Conservation (phyloP, 768 basidiomycete species). For the Krasilnikovozyma curviuscula region DNA sequence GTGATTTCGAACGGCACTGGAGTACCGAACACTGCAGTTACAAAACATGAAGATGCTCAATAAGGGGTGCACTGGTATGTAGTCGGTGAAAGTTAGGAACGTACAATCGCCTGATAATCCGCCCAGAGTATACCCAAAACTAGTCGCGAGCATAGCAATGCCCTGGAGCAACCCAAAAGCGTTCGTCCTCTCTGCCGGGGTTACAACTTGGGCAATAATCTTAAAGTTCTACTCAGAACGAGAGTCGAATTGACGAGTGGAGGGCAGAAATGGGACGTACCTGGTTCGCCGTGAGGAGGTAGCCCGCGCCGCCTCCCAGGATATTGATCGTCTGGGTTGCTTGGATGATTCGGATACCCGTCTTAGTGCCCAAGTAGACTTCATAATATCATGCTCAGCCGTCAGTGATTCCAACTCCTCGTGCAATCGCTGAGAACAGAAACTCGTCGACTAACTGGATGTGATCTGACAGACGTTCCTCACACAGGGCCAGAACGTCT, state of each 20-base stretch:
- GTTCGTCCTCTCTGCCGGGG: constrained; percentile 19
- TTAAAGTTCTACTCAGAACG: constrained; percentile 10
- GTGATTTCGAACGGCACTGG: constrained; percentile 22
- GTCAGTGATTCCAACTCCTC: no score
- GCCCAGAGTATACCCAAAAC: constrained; percentile 11
- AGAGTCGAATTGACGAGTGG: no score
- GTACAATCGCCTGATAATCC: constrained; percentile 13
- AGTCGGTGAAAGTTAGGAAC: no score
- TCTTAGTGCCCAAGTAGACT: constrained; percentile 14
- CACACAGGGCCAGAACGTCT: constrained; percentile 20
- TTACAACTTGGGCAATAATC: constrained; percentile 18
- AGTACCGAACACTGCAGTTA: no score
- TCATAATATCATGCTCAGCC: no score
- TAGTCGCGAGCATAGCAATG: constrained; percentile 19
- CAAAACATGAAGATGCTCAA: no score
- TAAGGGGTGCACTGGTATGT: no score
- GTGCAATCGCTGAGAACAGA: no score
- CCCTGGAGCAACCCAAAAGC: constrained; percentile 22
- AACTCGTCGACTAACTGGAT: no score
- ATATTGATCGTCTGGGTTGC: constrained; percentile 23
- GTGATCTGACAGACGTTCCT: constrained; percentile 21
- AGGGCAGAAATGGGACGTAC: neutral
- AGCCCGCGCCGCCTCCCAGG: constrained; percentile 16
- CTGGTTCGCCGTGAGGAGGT: no score
- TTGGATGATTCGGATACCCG: constrained; percentile 19